Percentiles rank a stretch among this genome's conserved stretches.
phyloP scores from a whole-genome alignment of 129 eudicot species.

The Solidago caesia region DNA sequence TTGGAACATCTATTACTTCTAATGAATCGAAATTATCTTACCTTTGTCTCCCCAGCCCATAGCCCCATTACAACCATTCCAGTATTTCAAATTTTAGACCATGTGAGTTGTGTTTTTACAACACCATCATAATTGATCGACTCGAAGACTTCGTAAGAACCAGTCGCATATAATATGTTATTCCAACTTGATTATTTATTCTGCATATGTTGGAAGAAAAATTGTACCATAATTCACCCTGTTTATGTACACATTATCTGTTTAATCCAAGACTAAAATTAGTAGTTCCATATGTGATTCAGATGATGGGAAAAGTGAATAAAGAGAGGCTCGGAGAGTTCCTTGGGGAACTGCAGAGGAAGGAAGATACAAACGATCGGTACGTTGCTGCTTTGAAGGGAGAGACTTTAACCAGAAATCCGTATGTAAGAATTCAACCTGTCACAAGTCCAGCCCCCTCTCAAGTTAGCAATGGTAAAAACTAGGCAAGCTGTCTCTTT shows the following conservation, averaged over 20 bases:
- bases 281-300: slow-evolving; percentile 2
- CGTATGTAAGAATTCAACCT: slow-evolving; percentile 57
- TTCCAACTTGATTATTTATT: too few species aligned
- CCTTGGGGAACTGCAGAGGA: slow-evolving; percentile 86
- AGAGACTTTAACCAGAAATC: slow-evolving; percentile 76
- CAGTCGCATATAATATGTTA: too few species aligned
- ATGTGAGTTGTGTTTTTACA: too few species aligned
- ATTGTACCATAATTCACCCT: neutral
- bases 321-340: slow-evolving; percentile 81
- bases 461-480: slow-evolving; percentile 9
- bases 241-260: neutral
- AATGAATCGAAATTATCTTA: too few species aligned
- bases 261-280: neutral
- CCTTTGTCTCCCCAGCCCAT: too few species aligned
- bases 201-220: too few species aligned
- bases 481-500: neutral
- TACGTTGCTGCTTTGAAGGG: slow-evolving; percentile 91
- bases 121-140: too few species aligned
- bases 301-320: slow-evolving; percentile 90
- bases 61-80: too few species aligned
- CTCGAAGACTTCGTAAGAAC: too few species aligned
- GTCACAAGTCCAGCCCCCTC: slow-evolving; percentile 1
- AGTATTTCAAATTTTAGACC: too few species aligned
- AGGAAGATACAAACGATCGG: slow-evolving; percentile 87
- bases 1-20: too few species aligned